Evolutionary conservation across 169 alveolate genomes (phyloP).

Genomic region (Ichthyophthirius multifiliis): DNA sequence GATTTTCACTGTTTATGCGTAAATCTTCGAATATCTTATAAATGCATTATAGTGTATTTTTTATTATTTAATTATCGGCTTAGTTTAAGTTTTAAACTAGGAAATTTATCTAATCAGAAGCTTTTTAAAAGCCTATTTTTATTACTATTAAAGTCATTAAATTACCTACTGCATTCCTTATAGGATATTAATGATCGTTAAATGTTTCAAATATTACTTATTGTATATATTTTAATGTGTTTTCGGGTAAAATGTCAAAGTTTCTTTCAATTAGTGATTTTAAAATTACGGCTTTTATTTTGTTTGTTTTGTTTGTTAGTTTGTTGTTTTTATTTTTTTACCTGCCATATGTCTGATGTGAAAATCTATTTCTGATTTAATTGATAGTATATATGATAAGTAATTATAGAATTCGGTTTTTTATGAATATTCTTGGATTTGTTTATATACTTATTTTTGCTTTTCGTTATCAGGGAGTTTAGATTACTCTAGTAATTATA

Average conservation of each 20-base stretch:
- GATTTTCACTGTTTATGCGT: not conserved
- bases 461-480: not conserved
- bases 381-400: not conserved
- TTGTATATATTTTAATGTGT: not conserved
- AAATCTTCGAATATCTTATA: conserved; percentile 10
- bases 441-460: conserved; percentile 4
- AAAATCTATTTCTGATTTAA: not conserved
- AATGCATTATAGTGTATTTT: not conserved
- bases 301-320: not conserved
- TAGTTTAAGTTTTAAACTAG: not conserved
- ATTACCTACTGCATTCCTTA: not conserved
- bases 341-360: conserved; percentile 2
- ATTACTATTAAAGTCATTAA: not conserved
- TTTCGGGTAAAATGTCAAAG: not conserved
- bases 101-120: not conserved
- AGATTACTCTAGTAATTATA: not conserved
- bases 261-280: not conserved
- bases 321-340: not conserved
- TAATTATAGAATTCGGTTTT: conserved; percentile 12
- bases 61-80: not conserved
- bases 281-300: not conserved
- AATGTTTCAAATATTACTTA: not conserved
- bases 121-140: not conserved
- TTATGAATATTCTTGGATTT: not conserved
- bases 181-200: not conserved